phyloP scores from a whole-genome alignment of 208 protist species.

The Trypanosoma congolense region DNA sequence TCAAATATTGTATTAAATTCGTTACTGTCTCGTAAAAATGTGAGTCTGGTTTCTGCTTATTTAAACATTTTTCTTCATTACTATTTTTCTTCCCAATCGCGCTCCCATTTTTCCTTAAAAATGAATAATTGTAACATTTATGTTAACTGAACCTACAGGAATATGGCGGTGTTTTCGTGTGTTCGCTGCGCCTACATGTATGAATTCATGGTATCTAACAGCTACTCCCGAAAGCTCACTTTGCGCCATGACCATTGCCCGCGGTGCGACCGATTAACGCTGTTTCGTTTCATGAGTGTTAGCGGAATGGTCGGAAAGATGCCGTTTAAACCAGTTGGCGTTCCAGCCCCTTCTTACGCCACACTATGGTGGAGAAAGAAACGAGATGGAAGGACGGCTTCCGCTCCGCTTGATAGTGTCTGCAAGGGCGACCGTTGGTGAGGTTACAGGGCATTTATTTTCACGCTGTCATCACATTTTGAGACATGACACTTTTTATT shows the following conservation, averaged over 20 bases:
- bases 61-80: too few species aligned
- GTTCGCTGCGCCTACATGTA: conserved; percentile 71
- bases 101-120: not conserved
- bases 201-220: conserved; percentile 74
- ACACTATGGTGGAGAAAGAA: conserved; percentile 75
- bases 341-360: conserved; percentile 55
- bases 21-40: too few species aligned
- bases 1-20: too few species aligned
- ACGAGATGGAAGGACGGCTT: conserved; percentile 36
- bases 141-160: not conserved
- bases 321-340: conserved; percentile 56
- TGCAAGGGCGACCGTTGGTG: conserved; percentile 56
- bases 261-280: conserved; percentile 50
- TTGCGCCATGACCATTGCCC: conserved; percentile 63
- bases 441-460: not conserved
- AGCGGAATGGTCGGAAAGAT: conserved; percentile 78
- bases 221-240: conserved; percentile 38
- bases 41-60: too few species aligned
- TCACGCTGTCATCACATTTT: too few species aligned
- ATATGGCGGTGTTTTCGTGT: conserved; percentile 76
- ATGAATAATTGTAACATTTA: too few species aligned
- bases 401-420: conserved; percentile 49
- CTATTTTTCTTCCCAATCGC: not conserved
- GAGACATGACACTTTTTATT: too few species aligned
- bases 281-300: conserved; percentile 67